Conservation (phyloP, 2,329 filamentous ascomycete genomes). For the Claviceps quebecensis region DNA sequence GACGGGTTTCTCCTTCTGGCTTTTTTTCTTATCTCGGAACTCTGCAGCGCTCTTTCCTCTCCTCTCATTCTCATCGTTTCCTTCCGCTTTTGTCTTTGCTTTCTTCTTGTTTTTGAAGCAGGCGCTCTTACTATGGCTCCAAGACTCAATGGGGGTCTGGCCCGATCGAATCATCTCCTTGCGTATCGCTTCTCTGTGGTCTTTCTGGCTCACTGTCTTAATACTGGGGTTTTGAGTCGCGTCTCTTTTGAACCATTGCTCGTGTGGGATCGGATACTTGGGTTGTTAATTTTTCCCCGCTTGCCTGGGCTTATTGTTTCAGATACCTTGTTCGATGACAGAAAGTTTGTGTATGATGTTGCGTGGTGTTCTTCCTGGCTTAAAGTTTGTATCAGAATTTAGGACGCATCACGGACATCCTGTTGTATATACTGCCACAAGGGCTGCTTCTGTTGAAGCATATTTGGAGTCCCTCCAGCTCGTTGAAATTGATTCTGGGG, state of each 20-base stretch:
- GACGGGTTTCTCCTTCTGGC: not conserved
- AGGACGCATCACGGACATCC: too few species aligned
- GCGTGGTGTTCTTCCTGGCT: too few species aligned
- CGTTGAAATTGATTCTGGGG: constrained; percentile 7
- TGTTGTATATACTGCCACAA: too few species aligned
- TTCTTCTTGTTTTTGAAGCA: not conserved
- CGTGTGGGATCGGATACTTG: not conserved
- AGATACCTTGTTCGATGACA: constrained; percentile 50
- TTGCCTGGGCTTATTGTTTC: constrained; percentile 18
- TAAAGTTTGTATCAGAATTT: too few species aligned
- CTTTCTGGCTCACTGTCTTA: constrained; percentile 4
- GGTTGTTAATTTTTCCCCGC: constrained; percentile 12
- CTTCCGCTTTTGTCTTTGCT: not conserved
- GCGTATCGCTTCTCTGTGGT: not conserved
- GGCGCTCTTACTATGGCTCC: too few species aligned
- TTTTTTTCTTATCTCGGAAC: not conserved
- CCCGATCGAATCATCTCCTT: too few species aligned
- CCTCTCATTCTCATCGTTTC: not conserved
- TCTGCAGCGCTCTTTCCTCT: not conserved
- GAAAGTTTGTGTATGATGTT: constrained; percentile 9
- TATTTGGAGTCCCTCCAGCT: too few species aligned
- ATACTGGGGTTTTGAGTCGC: too few species aligned
- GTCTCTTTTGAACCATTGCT: too few species aligned
- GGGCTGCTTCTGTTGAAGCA: not conserved
- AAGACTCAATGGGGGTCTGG: too few species aligned